Evolutionary conservation across 106 monocot genomes (phyloP), one percentile per base, ranked within the genome.

Genomic region (Dioscorea alata): DNA sequence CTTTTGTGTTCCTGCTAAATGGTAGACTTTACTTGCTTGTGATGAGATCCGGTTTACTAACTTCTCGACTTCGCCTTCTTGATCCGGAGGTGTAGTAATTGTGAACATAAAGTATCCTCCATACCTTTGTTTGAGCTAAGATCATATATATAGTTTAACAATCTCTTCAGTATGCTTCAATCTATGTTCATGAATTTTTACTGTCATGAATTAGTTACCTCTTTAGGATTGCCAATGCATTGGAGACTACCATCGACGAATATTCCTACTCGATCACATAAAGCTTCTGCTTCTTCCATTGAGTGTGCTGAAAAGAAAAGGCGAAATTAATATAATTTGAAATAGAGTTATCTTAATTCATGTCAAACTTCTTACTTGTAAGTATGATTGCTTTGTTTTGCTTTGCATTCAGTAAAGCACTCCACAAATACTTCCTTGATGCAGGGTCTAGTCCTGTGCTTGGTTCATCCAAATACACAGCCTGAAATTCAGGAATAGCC

Each of bases 251-350:
- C 90, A 63, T 84, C 79, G 0, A 84, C 84, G 63, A 86, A 75
- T 19, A 86, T 84, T 16, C 86, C 86, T 7, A 90, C 34, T 13
- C 86, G 59, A 50, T 90, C 90, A 59, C 83, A 90, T 20, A 90
- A 25, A 35, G 49, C 23, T 62, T 90, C 81, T 48, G 86, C 90
- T 65, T 84, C 90, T 69, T 90, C 90, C 90, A 86, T 86, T 22
- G 86, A 86, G 67, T 90, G 90, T 13, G 81, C 86, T 90, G 80
- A 63, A 18, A 48, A 64, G 53, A 19, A 54, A 19, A 54, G 17
- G 17, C 9, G 48, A 67, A 42, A 49, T 12, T 18, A 12, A 23
- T 21, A 49, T 50, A 21, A 13, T 50, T n/a, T 13, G 64, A 15
- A 33, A 6, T 33, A 33, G 42, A 42, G 13, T 33, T 15, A 14